Evolutionary conservation across 805 yeast genomes (phyloP).

Genomic region (Pichia sporocuriosa): DNA sequence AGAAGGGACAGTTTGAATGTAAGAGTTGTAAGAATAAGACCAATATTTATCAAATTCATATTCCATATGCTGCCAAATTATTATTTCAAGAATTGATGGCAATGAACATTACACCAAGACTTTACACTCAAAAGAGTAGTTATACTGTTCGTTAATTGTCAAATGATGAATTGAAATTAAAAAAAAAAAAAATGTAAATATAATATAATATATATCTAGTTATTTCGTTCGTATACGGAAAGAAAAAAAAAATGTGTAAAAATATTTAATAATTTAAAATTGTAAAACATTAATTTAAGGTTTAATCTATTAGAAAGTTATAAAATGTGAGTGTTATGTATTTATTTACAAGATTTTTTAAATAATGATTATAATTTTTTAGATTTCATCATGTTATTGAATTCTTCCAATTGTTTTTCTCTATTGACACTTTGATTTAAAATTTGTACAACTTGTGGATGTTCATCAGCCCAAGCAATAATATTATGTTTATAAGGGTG

Average conservation of each 20-base stretch:
- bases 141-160: slow-evolving; percentile 24
- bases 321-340: too few species aligned
- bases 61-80: slow-evolving; percentile 97
- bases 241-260: too few species aligned
- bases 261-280: too few species aligned
- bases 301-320: too few species aligned
- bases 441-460: slow-evolving; percentile 42
- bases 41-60: slow-evolving; percentile 93
- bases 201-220: too few species aligned
- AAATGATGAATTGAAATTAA: background rate
- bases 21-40: slow-evolving; percentile 98
- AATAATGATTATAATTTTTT: slow-evolving; percentile 19
- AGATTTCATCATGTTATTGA: slow-evolving; percentile 22
- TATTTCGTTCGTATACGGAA: too few species aligned
- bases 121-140: slow-evolving; percentile 70
- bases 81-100: slow-evolving; percentile 99
- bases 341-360: too few species aligned
- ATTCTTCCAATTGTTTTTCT: slow-evolving; percentile 21
- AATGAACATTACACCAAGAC: slow-evolving; percentile 95
- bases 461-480: slow-evolving; percentile 79
- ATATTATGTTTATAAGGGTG: slow-evolving; percentile 82
- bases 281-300: too few species aligned
- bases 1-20: slow-evolving; percentile 97
- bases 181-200: background rate
- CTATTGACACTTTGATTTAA: slow-evolving; percentile 31